phyloP scores from a whole-genome alignment of 2,329 filamentous ascomycete genomes.

The Diaporthe sp. region DNA sequence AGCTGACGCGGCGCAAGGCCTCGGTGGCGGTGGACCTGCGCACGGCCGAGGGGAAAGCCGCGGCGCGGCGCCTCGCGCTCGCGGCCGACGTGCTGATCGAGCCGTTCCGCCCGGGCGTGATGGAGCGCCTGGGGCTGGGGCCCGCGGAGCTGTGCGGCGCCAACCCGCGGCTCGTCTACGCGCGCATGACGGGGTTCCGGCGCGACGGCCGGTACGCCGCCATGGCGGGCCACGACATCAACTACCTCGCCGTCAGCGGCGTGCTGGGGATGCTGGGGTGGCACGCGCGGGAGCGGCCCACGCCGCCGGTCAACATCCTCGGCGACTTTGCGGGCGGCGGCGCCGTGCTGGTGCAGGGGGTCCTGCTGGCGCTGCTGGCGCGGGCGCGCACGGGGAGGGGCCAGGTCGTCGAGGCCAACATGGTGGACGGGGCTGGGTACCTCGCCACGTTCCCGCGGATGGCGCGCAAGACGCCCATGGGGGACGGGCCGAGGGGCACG shows the following conservation, averaged over 20 bases:
- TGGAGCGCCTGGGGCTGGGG: conserved; percentile 86
- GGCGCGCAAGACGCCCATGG: conserved; percentile 72
- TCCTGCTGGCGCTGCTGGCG: conserved; percentile 83
- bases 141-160: conserved; percentile 72
- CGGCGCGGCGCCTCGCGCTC: conserved; percentile 76
- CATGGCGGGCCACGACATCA: conserved; percentile 97
- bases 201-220: conserved; percentile 85
- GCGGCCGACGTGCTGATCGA: conserved; percentile 87
- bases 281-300: conserved; percentile 73
- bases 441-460: conserved; percentile 84
- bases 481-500: conserved; percentile 74
- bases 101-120: conserved; percentile 90
- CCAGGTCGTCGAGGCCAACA: conserved; percentile 95
- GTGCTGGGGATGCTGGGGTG: conserved; percentile 83
- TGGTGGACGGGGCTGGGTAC: conserved; percentile 92
- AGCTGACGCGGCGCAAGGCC: conserved; percentile 84
- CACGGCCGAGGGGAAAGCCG: conserved; percentile 69
- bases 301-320: conserved; percentile 85
- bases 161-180: conserved; percentile 85
- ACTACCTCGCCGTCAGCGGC: conserved; percentile 92
- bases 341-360: conserved; percentile 83
- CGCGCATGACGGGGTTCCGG: conserved; percentile 90
- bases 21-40: conserved; percentile 88
- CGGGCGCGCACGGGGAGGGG: conserved; percentile 73
- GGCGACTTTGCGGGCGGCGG: conserved; percentile 95